Evolutionary conservation across 2,329 filamentous ascomycete genomes (phyloP).

Genomic region (Cryphonectria parasitica): DNA sequence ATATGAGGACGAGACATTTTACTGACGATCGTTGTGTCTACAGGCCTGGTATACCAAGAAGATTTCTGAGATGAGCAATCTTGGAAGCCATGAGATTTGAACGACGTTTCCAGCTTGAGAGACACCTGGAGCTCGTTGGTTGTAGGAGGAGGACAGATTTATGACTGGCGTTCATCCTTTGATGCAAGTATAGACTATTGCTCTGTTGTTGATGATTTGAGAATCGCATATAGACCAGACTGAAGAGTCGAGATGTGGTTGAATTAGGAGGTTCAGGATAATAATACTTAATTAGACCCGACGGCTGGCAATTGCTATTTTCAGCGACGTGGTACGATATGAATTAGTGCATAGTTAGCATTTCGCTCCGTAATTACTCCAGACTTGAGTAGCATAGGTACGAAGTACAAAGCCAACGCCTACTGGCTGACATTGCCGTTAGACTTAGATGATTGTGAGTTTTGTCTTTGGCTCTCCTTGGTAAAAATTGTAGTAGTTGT

Average conservation of each 20-base stretch:
- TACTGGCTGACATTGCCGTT: too few relatives aligned
- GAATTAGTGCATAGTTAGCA: not conserved
- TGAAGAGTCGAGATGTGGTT: not conserved
- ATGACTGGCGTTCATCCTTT: not conserved
- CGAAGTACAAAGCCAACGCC: too few relatives aligned
- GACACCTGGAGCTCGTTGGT: too few relatives aligned
- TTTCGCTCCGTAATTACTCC: too few relatives aligned
- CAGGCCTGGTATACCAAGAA: conserved; percentile 5
- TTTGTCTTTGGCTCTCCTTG: not conserved
- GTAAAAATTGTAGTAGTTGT: not conserved
- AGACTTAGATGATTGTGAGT: not conserved
- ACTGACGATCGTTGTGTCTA: not conserved
- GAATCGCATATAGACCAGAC: not conserved
- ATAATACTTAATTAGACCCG: not conserved
- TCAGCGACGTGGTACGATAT: not conserved
- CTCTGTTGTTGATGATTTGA: too few relatives aligned
- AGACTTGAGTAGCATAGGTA: too few relatives aligned
- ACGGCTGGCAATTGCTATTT: not conserved
- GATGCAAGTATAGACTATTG: not conserved
- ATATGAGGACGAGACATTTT: too few relatives aligned
- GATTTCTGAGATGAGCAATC: conserved; percentile 3
- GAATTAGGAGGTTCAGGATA: not conserved
- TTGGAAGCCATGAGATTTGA: not conserved
- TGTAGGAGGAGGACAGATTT: too few relatives aligned
- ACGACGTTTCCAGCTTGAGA: not conserved